phyloP scores from a whole-genome alignment of 352 stramenopile species.

The Elongisporangium prolatum region DNA sequence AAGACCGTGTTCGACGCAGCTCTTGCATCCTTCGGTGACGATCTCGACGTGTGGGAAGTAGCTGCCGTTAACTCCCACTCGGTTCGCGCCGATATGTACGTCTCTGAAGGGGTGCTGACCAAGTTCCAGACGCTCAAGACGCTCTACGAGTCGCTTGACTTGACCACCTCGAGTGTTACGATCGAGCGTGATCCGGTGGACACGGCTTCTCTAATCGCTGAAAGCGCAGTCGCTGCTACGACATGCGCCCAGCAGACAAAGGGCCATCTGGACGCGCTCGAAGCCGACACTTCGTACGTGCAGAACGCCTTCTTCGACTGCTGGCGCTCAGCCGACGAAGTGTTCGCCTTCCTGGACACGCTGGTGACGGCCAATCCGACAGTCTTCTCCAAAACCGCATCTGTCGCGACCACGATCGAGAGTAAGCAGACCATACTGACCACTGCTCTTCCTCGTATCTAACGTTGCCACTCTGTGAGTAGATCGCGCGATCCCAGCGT shows the following conservation, averaged over 20 bases:
- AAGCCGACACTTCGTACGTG: conserved; percentile 1
- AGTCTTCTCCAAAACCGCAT: conserved; percentile 11
- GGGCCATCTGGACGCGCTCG: neutral
- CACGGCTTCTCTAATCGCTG: neutral
- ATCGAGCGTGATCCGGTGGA: neutral
- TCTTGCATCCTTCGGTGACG: neutral
- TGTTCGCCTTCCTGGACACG: conserved; percentile 20
- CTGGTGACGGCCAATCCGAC: conserved; percentile 5
- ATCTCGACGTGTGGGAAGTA: neutral
- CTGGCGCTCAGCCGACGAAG: conserved; percentile 16
- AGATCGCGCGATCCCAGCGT: conserved; percentile 16
- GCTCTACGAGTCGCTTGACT: neutral
- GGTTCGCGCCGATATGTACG: neutral
- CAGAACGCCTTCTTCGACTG: conserved; percentile 26
- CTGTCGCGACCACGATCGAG: conserved; percentile 9
- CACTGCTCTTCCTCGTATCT: neutral
- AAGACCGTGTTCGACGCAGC: neutral
- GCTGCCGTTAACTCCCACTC: neutral
- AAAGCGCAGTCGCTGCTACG: neutral
- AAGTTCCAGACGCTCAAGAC: neutral
- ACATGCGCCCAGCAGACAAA: neutral
- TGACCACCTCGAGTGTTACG: neutral
- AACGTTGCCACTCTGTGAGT: neutral
- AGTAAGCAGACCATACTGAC: neutral
- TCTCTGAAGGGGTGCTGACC: neutral